Conservation (phyloP, 2,329 filamentous ascomycete genomes). For the Aspergillus pseudonomiae region DNA sequence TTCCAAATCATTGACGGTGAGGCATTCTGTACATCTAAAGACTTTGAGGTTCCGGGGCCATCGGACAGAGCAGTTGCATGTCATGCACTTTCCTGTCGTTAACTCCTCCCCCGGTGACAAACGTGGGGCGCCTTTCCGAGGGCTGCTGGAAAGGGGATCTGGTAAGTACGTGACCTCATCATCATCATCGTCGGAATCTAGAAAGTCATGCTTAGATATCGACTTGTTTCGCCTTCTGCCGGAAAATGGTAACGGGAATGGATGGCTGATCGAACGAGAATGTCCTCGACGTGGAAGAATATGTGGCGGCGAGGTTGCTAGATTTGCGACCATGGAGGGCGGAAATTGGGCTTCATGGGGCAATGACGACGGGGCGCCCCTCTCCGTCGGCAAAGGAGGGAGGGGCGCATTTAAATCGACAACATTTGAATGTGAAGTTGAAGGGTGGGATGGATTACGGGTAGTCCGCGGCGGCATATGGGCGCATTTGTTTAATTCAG, state of each 20-base stretch:
- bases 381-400: slow-evolving; percentile 21
- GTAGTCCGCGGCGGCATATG: slow-evolving; percentile 42
- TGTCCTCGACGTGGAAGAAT: slow-evolving; percentile 44
- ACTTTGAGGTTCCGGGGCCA: slow-evolving; percentile 74
- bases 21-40: slow-evolving; percentile 81
- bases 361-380: slow-evolving; percentile 22
- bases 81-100: slow-evolving; percentile 77
- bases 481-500: slow-evolving; percentile 29
- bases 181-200: slow-evolving; percentile 46
- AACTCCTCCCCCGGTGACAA: slow-evolving; percentile 60
- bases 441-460: slow-evolving; percentile 34
- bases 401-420: slow-evolving; percentile 24
- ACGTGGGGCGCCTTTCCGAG: slow-evolving; percentile 39
- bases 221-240: slow-evolving; percentile 58
- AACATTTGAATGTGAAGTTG: slow-evolving; percentile 26
- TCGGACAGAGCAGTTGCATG: slow-evolving; percentile 76
- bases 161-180: slow-evolving; percentile 35
- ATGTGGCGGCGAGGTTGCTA: slow-evolving; percentile 22
- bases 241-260: slow-evolving; percentile 73
- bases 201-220: slow-evolving; percentile 43
- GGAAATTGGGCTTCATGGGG: slow-evolving; percentile 31
- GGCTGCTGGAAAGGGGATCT: slow-evolving; percentile 39
- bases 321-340: slow-evolving; percentile 24
- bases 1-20: slow-evolving; percentile 80
- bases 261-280: slow-evolving; percentile 75